phyloP scores from a whole-genome alignment of 495 filamentous ascomycete genomes.

The Aspergillus nidulans region DNA sequence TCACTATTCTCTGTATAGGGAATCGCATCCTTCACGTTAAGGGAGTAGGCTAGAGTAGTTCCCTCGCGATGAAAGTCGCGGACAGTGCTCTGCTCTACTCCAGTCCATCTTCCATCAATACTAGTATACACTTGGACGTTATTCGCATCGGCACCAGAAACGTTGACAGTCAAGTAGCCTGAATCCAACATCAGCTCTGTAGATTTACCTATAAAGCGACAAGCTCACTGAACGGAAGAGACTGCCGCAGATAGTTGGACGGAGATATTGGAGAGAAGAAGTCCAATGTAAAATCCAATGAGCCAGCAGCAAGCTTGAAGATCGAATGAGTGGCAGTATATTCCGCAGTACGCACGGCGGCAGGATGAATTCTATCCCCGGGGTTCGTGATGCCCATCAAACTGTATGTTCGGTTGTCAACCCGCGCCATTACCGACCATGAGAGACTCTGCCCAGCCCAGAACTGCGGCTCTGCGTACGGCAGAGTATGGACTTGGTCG shows the following conservation, averaged over 20 bases:
- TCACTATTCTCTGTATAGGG: constrained; percentile 37
- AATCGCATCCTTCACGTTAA: constrained; percentile 32
- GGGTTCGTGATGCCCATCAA: constrained; percentile 39
- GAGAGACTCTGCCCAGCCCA: constrained; percentile 46
- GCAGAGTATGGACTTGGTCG: constrained; percentile 25
- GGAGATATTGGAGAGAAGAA: constrained; percentile 89
- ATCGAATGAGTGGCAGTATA: constrained; percentile 46
- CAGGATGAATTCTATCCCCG: constrained; percentile 27
- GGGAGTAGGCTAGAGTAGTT: constrained; percentile 24
- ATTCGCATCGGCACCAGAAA: constrained; percentile 26
- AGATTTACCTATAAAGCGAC: background rate
- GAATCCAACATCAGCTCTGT: constrained; percentile 4
- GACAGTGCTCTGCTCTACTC: constrained; percentile 26
- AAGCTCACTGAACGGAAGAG: constrained; percentile 63
- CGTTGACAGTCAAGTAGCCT: constrained; percentile 66
- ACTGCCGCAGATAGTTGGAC: constrained; percentile 74
- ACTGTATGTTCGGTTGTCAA: constrained; percentile 45
- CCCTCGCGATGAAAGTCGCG: constrained; percentile 24
- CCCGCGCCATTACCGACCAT: constrained; percentile 45
- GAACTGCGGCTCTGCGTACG: constrained; percentile 44
- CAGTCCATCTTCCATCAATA: constrained; percentile 50
- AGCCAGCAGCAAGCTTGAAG: constrained; percentile 40
- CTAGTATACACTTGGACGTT: constrained; percentile 44
- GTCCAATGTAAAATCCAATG: constrained; percentile 38
- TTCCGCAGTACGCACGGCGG: constrained; percentile 34